phyloP scores from a whole-genome alignment of 768 basidiomycete species.

The Trametes coccinea region DNA sequence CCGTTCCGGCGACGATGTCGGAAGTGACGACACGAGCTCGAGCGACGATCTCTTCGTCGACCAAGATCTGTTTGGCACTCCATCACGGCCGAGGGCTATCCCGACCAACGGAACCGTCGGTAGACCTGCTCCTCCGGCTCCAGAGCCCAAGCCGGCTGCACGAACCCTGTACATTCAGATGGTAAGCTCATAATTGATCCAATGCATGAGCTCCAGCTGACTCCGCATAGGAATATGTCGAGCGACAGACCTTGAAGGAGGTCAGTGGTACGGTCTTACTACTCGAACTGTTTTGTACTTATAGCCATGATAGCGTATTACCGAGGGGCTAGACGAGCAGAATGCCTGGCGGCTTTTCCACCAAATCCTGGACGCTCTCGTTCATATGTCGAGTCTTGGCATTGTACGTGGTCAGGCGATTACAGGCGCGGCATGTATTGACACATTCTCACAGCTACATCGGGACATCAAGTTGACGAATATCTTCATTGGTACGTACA shows the following conservation, averaged over 20 bases:
- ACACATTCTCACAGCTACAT: conserved; percentile 49
- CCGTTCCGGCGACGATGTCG: conserved; percentile 39
- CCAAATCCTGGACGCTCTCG: conserved; percentile 86
- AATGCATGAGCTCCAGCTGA: neutral
- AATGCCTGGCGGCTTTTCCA: conserved; percentile 90
- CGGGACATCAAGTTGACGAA: conserved; percentile 92
- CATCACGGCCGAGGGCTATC: conserved; percentile 8
- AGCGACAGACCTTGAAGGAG: conserved; percentile 88
- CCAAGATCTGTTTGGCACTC: conserved; percentile 20
- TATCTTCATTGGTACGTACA: conserved; percentile 82
- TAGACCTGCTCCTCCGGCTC: conserved; percentile 31
- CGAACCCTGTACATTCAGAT: conserved; percentile 92
- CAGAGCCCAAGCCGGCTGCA: conserved; percentile 20
- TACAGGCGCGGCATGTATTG: neutral
- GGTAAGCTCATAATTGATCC: conserved; percentile 44
- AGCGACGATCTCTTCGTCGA: conserved; percentile 38
- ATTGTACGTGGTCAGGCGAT: conserved; percentile 53
- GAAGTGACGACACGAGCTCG: conserved; percentile 36
- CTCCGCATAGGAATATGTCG: conserved; percentile 74
- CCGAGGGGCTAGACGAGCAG: conserved; percentile 78
- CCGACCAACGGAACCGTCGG: conserved; percentile 10
- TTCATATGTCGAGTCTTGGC: conserved; percentile 85
- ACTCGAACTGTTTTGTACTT: neutral
- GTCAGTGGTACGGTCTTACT: conserved; percentile 34
- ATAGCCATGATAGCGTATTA: conserved; percentile 52